Percentiles rank a stretch among this genome's conserved stretches.
phyloP scores from a whole-genome alignment of 2,329 filamentous ascomycete species.

The Curvularia hawaiiensis region DNA sequence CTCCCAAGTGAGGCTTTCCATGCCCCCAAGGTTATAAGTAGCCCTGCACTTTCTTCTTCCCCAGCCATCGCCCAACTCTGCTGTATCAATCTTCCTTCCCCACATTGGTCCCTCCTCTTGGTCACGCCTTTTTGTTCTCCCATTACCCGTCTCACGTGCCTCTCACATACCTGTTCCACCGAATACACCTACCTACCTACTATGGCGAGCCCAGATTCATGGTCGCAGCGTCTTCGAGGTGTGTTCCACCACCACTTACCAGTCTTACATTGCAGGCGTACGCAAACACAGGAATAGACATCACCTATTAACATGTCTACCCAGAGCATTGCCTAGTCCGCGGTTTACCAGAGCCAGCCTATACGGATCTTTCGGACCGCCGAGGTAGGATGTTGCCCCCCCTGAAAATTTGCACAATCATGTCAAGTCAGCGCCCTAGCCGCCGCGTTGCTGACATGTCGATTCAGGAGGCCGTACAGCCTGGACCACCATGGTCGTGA shows the following conservation, averaged over 20 bases:
- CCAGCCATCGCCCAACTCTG: not conserved
- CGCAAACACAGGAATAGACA: not conserved
- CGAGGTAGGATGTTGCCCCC: slow-evolving; percentile 32
- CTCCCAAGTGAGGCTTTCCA: slow-evolving; percentile 10
- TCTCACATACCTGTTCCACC: not conserved
- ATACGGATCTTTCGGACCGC: slow-evolving; percentile 46
- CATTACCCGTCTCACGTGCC: not conserved
- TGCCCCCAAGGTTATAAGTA: slow-evolving; percentile 15
- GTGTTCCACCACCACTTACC: not conserved
- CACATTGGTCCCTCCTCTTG: not conserved
- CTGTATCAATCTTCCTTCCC: slow-evolving; percentile 2
- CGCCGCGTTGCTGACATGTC: slow-evolving; percentile 1
- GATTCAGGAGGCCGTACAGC: slow-evolving; percentile 44
- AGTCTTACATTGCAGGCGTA: not conserved
- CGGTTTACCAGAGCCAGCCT: slow-evolving; percentile 34
- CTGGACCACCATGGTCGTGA: slow-evolving; percentile 40
- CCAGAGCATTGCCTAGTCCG: slow-evolving; percentile 42
- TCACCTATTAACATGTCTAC: not conserved
- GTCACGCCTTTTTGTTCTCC: not conserved
- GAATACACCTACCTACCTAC: not conserved
- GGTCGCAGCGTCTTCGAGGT: slow-evolving; percentile 40
- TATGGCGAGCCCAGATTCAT: slow-evolving; percentile 31
- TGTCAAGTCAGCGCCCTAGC: not conserved
- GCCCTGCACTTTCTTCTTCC: not conserved
- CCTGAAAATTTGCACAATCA: not conserved